Base-by-base conservation (phyloP, 768 basidiomycete genomes). In the Boletus rubroflammeus region DNA sequence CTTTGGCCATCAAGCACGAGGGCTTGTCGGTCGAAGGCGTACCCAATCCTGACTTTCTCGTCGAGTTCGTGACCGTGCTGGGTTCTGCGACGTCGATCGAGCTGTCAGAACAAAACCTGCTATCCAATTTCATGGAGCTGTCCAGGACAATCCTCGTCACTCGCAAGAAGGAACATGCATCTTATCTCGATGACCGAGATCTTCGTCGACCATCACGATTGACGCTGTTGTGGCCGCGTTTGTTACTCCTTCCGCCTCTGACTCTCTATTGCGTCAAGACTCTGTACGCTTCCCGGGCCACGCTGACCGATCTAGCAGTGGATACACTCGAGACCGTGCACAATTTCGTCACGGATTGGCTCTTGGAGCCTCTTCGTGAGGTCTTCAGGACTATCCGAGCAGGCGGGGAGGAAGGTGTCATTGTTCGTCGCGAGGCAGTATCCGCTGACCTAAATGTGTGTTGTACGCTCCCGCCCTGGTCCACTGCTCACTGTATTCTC, bases 371-470 rank as follows among this genome's bases (percentile, higher is more conserved):
- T 3, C 63, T 96, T n/a, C 78, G 78, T 45, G 90, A 84, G 8
- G 85, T 98, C 11, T 67, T 90, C 5, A 83, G 84, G 59, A 98
- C 96, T 0, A 82, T 99, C 21, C 78, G 92, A 46, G 79, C 86
- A 5, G 91, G 92, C 7, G 84, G 88, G 23, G 90, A 89, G 38
- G 82, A 80, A 17, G 82, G 84, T 1, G 76, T 86, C 14, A 84
- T 98, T 39, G 81, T 98, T 29, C 83, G 84, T 52, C 80, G 81
- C 54, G 88, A 93, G 61, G 92, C 88, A 21, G 84, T 99, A 23
- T 78, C 81, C 35, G 89, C 93, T 7, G 95, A 99, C 68, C 67
- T 96, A 40, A 83, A 91, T 60, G 91, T 92, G 65, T 63, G 81
- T 66, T 13, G 35, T 50, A 26, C 6, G 14, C 17, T 36, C 14